Evolutionary conservation across 179 eudicot species (phyloP), one percentile per base, ranked within the genome.

Genomic region (Pouteria campechiana): DNA sequence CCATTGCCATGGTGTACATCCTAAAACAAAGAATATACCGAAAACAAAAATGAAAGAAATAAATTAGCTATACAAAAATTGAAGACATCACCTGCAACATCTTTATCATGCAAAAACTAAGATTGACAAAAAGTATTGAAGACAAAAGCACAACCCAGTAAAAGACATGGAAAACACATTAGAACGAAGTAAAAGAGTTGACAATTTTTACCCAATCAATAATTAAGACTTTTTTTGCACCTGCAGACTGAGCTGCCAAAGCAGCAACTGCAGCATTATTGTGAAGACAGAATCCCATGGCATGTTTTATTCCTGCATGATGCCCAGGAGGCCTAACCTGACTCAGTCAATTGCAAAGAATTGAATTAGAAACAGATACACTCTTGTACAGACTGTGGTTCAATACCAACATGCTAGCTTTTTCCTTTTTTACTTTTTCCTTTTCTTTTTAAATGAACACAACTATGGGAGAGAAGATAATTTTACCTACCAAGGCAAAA

Each of bases 201-300:
- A n/a, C n/a, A n/a, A n/a, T n/a, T n/a, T n/a, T n/a, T 83, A 92
- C 99, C 99, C 99, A 92, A 61, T 92, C 99, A 50, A 92, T 69
- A 61, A 92, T 87, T 42, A 92, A 70, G 33, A 92, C 73, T 64
- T 69, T 92, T 65, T 83, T 80, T 7, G 96, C 96, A 57, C 99
- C 99, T 39, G 96, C 76, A 51, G 28, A 69, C 72, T 73, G 93
- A 56, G 83, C 99, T 54, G 92, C 83, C 43, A 72, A 63, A 45
- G 94, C 93, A 54, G 96, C 96, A 77, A 92, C 47, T 37, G 96
- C 99, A n/a, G 99, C 99, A 67, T 92, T 92, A 57, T 92, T 92
- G 66, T 92, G 99, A 56, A 87, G 93, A 53, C 99, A 92, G 73
- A 92, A 92, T n/a, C 99, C 96, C 94, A 83, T 87, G 31, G 94